Evolutionary conservation across 2,329 filamentous ascomycete species (phyloP), one percentile per base, ranked within the genome.

Genomic region (Monascus ruber): DNA sequence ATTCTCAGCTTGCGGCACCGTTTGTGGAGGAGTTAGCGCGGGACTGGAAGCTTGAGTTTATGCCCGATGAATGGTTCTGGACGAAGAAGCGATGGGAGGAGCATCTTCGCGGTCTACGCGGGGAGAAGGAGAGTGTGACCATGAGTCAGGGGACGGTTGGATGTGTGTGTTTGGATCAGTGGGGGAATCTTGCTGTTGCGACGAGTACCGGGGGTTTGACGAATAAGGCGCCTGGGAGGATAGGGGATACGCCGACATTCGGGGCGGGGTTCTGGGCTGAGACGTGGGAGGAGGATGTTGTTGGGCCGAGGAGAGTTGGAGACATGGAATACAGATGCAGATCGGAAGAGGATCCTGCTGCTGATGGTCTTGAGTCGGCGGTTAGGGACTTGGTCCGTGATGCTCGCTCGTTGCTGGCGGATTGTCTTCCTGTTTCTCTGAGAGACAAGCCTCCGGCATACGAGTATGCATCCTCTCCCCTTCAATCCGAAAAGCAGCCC

Each of bases 261-360:
- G 87, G 87, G 0, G 83, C 86, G 1, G 87, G 87, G 0, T 94
- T 87, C 60, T 94, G 86, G 85, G 85, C 87, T 0, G 87, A 93
- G 56, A 76, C 87, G 49, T 94, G 85, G 85, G 24, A 11, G 34
- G 37, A 4, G 5, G 34, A n/a, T n/a, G 31, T 37, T 31, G n/a
- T 32, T 8, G 9, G 24, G 5, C n/a, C 25, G 28, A 9, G 24
- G 8, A 29, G 25, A 28, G 10, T 29, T 10, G 10, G 10, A 6
- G 28, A 29, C 28, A 31, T 34, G 35, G 31, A 32, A 27, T 34
- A 31, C 10, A n/a, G 24, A 8, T 24, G 24, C 17, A 11, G 26
- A 26, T 7, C 4, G 31, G 24, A 31, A 24, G 37, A 29, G n/a
- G 26, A 24, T 33, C 35, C 34, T 24, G n/a, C 7, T 11, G 25